Evolutionary conservation across 345 rosid genomes (phyloP).

Genomic region (Microthlaspi erraticum): DNA sequence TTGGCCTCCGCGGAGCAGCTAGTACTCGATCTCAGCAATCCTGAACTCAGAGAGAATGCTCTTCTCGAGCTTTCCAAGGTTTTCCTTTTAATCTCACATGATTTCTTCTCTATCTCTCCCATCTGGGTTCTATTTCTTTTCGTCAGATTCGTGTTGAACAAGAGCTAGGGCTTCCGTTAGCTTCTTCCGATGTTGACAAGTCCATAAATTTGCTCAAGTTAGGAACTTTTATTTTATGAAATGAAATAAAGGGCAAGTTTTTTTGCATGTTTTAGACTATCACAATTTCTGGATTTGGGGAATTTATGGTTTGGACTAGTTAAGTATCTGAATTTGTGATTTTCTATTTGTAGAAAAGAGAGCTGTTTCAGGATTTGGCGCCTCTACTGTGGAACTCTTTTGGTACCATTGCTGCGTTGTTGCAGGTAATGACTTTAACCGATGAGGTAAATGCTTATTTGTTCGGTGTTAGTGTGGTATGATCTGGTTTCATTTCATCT

Average conservation of each 20-base stretch:
- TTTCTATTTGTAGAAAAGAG: slow-evolving; percentile 68
- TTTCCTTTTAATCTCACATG: not conserved
- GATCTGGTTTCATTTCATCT: slow-evolving; percentile 3
- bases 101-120: not conserved
- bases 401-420: slow-evolving; percentile 47
- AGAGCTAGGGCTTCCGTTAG: slow-evolving; percentile 29
- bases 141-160: slow-evolving; percentile 15
- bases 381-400: slow-evolving; percentile 74
- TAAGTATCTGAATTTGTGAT: slow-evolving; percentile 19
- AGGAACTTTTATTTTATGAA: not conserved
- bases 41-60: slow-evolving; percentile 92
- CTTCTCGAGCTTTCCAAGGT: slow-evolving; percentile 83
- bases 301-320: not conserved
- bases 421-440: slow-evolving; percentile 39
- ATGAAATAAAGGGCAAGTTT: not conserved
- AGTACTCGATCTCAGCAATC: slow-evolving; percentile 91
- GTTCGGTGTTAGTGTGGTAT: not conserved
- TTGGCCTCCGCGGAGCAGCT: slow-evolving; percentile 91
- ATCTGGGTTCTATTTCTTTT: not conserved
- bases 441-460: too few species aligned
- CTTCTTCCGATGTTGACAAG: not conserved
- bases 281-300: not conserved
- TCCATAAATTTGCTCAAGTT: not conserved
- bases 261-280: not conserved
- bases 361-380: slow-evolving; percentile 94